Percentiles rank a stretch among this genome's conserved stretches.
phyloP scores from a whole-genome alignment of 2,329 filamentous ascomycete genomes.

The Drechslerella stenobrocha region DNA sequence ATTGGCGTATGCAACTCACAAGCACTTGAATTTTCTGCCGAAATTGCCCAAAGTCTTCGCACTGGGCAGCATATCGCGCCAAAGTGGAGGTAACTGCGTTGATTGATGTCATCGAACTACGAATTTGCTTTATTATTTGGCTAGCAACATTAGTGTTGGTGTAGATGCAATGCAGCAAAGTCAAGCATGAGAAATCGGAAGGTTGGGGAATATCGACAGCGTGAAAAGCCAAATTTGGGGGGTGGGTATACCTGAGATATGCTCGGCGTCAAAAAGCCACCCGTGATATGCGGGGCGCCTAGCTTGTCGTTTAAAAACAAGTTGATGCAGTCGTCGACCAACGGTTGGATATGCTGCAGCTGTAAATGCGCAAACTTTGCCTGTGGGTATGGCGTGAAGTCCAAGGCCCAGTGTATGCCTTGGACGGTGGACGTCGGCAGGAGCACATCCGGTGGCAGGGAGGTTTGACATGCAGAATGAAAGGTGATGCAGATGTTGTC shows the following conservation, averaged over 20 bases:
- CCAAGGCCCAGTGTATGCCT: slow-evolving; percentile 18
- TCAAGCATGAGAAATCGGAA: background rate
- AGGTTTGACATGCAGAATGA: slow-evolving; percentile 16
- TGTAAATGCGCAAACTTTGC: slow-evolving; percentile 8
- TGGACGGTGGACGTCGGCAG: slow-evolving; percentile 22
- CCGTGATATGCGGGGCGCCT: slow-evolving; percentile 28
- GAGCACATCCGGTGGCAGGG: slow-evolving; percentile 20
- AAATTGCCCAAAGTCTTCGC: slow-evolving; percentile 31
- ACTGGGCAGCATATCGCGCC: slow-evolving; percentile 28
- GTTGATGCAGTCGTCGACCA: slow-evolving; percentile 27
- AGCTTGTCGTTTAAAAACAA: slow-evolving; percentile 32
- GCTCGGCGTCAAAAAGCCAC: slow-evolving; percentile 22
- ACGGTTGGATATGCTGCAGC: slow-evolving; percentile 14
- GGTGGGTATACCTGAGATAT: slow-evolving; percentile 14
- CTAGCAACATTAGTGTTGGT: no score
- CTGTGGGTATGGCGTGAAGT: slow-evolving; percentile 22
- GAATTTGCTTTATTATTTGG: no score
- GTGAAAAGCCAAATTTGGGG: background rate
- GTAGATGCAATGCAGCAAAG: no score
- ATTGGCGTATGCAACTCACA: slow-evolving; percentile 16
- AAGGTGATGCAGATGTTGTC: slow-evolving; percentile 23
- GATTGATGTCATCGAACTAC: slow-evolving; percentile 34
- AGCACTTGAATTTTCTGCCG: slow-evolving; percentile 26
- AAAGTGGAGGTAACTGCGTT: slow-evolving; percentile 32
- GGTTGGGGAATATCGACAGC: background rate